Evolutionary conservation across 495 filamentous ascomycete species (phyloP).

Genomic region (Aspergillus saccharolyticus): DNA sequence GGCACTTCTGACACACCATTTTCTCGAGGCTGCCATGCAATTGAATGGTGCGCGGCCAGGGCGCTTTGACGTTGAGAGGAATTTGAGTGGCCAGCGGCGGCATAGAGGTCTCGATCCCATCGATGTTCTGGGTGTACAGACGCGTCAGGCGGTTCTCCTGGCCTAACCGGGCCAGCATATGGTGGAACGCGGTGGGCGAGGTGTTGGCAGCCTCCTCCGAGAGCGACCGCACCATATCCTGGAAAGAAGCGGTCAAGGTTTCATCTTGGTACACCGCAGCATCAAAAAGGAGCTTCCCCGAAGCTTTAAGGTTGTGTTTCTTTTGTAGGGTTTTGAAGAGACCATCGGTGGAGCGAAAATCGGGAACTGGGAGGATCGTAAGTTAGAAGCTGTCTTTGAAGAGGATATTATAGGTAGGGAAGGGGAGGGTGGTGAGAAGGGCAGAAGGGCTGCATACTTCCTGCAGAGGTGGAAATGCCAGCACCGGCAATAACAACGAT

Average conservation of each 20-base stretch:
- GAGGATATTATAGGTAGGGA: background rate
- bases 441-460: conserved; percentile 60
- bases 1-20: conserved; percentile 94
- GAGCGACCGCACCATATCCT: conserved; percentile 89
- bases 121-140: conserved; percentile 93
- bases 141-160: conserved; percentile 84
- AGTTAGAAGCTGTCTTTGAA: background rate
- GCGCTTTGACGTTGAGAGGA: conserved; percentile 69
- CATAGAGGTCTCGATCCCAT: conserved; percentile 86
- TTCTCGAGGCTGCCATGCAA: conserved; percentile 90
- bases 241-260: conserved; percentile 79
- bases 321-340: conserved; percentile 78
- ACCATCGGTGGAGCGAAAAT: conserved; percentile 87
- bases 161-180: conserved; percentile 87
- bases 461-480: conserved; percentile 92
- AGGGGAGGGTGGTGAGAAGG: conserved; percentile 38
- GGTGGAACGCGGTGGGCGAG: conserved; percentile 84
- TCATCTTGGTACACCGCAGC: conserved; percentile 95
- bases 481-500: conserved; percentile 96
- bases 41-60: conserved; percentile 91
- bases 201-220: conserved; percentile 69
- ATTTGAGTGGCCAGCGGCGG: conserved; percentile 71
- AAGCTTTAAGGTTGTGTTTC: conserved; percentile 85
- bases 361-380: conserved; percentile 63
- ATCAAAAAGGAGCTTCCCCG: conserved; percentile 94